Evolutionary conservation across 176 grass and related monocot genomes (phyloP), one percentile per base, ranked within the genome.

Genomic region (Pharus latifolius): DNA sequence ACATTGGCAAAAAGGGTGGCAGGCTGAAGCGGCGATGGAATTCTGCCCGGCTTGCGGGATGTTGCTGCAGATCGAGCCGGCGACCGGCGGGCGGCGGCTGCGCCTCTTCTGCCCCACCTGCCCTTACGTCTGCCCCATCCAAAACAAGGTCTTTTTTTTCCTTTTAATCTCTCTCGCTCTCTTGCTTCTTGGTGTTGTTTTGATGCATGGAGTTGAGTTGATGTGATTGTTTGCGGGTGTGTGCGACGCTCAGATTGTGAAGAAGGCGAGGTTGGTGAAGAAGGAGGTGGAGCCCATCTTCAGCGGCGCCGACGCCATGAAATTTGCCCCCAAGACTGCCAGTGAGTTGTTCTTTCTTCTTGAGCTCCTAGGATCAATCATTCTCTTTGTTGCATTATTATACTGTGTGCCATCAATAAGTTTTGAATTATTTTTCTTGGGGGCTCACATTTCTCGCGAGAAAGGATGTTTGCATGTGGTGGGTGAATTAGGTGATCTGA

Each of bases 1-100:
- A n/a, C n/a, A n/a, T n/a, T n/a, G 65, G 25, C 43, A 25, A 25
- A 25, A 28, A 19, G 10, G 13, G 68, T 59, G 48, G 62, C 33
- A 19, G n/a, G 3, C n/a, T n/a, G n/a, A 3, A 11, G 28, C 32
- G 54, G 32, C 38, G 49, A 96, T 96, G 92, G 88, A 92, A 19
- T 96, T 96, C 86, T 92, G 88, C 56, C 82, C 92, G 34, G 55
- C 20, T 22, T 96, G 92, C 22, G 88, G 80, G 57, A 76, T 84
- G 76, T 20, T 92, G 74, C 70, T 96, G 49, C 86, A 96, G 75
- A 74, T 96, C 58, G 77, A 92, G 35, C 78, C 88, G 2, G 85
- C 82, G 22, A 58, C 58, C 47, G 84, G 65, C 22, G 84, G 60
- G 46, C 83, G 87, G 44, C 67, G 67, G 38, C 42, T 90, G 49